These are phyloP conservation scores for Blastobotrys attinorum DNA, from an alignment of 805 yeast genomes.

Conservation along the genomic window DNA sequence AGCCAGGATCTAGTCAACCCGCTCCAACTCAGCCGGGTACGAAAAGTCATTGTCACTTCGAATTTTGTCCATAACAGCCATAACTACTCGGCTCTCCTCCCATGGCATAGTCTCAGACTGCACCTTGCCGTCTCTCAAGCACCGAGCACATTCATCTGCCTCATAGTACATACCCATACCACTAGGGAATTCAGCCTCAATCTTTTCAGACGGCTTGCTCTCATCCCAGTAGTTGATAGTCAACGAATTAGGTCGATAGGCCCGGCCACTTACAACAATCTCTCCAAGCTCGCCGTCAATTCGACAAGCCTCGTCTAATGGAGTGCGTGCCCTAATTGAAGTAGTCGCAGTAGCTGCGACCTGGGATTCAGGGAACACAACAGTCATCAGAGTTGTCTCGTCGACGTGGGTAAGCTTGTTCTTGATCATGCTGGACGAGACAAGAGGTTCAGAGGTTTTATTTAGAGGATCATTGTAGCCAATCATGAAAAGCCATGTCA, in stretches of 20 bases:
- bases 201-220: not conserved
- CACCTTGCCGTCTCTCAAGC: slow-evolving; percentile 33
- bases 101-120: slow-evolving; percentile 35
- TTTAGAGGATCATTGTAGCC: slow-evolving; percentile 15
- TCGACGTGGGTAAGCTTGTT: slow-evolving; percentile 12
- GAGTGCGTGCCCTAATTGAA: slow-evolving; percentile 4
- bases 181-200: slow-evolving; percentile 6
- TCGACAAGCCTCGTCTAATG: slow-evolving; percentile 9
- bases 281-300: slow-evolving; percentile 18
- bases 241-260: slow-evolving; percentile 18
- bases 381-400: slow-evolving; percentile 10
- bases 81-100: slow-evolving; percentile 40
- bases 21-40: slow-evolving; percentile 35
- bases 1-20: not conserved
- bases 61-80: slow-evolving; percentile 42
- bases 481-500: slow-evolving; percentile 32
- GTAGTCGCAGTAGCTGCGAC: slow-evolving; percentile 12
- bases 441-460: slow-evolving; percentile 10
- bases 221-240: slow-evolving; percentile 10
- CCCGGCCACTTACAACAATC: slow-evolving; percentile 16
- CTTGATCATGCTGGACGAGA: slow-evolving; percentile 12
- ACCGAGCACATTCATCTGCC: slow-evolving; percentile 46
- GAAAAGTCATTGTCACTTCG: slow-evolving; percentile 38
- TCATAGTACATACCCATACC: slow-evolving; percentile 46
- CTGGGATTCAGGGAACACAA: slow-evolving; percentile 12